Evolutionary conservation across 2,329 filamentous ascomycete genomes (phyloP).

Genomic region (Fusarium aywerte): DNA sequence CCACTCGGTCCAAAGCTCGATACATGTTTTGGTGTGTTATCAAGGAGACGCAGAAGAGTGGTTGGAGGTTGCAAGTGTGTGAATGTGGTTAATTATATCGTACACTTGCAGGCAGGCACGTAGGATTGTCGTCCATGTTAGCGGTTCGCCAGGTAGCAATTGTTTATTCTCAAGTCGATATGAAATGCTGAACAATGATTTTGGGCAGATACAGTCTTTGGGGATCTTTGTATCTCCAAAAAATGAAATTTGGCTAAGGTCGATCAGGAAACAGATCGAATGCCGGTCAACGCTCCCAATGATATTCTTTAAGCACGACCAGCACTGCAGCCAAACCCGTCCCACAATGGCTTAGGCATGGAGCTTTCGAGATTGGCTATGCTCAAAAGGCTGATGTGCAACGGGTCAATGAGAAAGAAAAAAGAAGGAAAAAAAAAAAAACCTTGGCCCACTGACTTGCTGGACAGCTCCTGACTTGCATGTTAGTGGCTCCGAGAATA

Average conservation of each 20-base stretch:
- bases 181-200: neutral
- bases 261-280: conserved; percentile 21
- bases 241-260: neutral
- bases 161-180: neutral
- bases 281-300: conserved; percentile 3
- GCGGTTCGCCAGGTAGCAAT: neutral
- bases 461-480: conserved; percentile 30
- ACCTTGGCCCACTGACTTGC: neutral
- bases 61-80: neutral
- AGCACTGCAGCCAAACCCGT: conserved; percentile 17
- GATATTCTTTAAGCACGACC: conserved; percentile 17
- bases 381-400: conserved; percentile 32
- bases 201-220: neutral
- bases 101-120: neutral
- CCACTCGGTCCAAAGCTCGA: conserved; percentile 13
- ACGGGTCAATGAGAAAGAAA: conserved; percentile 18
- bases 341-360: conserved; percentile 29
- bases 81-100: neutral
- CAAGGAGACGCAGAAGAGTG: neutral
- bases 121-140: neutral
- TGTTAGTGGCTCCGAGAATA: conserved; percentile 38
- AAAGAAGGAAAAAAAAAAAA: neutral
- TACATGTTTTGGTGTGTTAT: conserved; percentile 1
- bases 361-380: conserved; percentile 32
- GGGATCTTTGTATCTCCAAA: neutral